Evolutionary conservation across 352 stramenopile species (phyloP).

Genomic region (Phytophthora ramorum): DNA sequence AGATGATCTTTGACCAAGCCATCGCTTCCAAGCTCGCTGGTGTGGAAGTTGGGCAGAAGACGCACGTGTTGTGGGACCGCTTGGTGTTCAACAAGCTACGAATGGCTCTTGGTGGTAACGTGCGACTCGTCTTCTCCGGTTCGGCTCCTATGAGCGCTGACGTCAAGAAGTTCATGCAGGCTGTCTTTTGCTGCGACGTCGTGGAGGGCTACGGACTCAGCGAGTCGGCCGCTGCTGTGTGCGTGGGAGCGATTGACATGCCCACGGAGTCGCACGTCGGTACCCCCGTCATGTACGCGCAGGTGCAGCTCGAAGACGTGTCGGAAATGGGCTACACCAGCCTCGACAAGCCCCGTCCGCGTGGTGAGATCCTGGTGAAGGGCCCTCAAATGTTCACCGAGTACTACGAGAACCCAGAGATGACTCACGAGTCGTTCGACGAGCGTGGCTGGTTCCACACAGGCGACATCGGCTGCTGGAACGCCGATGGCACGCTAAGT

Average conservation of each 20-base stretch:
- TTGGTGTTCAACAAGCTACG: constrained; percentile 95
- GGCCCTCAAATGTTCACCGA: constrained; percentile 85
- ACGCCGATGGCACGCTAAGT: constrained; percentile 87
- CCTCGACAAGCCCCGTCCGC: constrained; percentile 56
- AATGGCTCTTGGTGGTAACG: constrained; percentile 81
- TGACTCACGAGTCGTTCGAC: constrained; percentile 91
- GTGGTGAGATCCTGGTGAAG: constrained; percentile 58
- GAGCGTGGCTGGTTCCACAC: constrained; percentile 95
- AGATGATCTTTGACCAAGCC: constrained; percentile 53
- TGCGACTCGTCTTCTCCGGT: constrained; percentile 92
- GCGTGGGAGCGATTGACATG: constrained; percentile 60
- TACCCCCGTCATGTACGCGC: constrained; percentile 72
- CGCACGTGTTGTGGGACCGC: constrained; percentile 87
- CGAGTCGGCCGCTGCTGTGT: constrained; percentile 88
- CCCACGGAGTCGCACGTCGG: constrained; percentile 91
- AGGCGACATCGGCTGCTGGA: constrained; percentile 94
- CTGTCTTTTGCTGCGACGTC: constrained; percentile 88
- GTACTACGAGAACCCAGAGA: constrained; percentile 94
- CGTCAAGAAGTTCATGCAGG: constrained; percentile 94
- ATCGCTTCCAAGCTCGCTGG: constrained; percentile 46
- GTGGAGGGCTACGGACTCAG: constrained; percentile 96
- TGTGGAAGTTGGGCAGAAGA: constrained; percentile 42
- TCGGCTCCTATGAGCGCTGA: constrained; percentile 91
- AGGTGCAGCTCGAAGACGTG: constrained; percentile 94
- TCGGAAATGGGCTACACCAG: constrained; percentile 96